Conservation (phyloP, 768 basidiomycete species). For the Cystoderma amianthinum region DNA sequence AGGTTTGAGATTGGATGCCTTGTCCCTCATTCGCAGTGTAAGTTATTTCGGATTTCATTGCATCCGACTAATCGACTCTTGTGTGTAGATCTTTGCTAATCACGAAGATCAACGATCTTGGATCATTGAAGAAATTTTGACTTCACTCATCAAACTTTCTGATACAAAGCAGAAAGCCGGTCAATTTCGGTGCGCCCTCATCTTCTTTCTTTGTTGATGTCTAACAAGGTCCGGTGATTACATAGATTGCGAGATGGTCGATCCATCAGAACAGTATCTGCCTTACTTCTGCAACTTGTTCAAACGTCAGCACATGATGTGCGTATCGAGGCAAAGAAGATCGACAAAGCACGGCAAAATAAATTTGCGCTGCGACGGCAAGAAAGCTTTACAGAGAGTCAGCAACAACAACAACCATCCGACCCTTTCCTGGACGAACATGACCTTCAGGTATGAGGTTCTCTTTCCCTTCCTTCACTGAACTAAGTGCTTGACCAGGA, state of each 20-base stretch:
- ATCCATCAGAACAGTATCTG: conserved; percentile 90
- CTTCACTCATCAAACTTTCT: conserved; percentile 83
- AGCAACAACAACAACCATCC: conserved; percentile 17
- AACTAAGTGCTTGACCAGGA: too few species aligned
- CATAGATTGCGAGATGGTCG: conserved; percentile 83
- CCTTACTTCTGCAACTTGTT: conserved; percentile 89
- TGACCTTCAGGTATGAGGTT: conserved; percentile 48
- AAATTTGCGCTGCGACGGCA: conserved; percentile 54
- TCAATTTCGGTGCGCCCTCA: conserved; percentile 79
- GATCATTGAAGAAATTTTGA: conserved; percentile 97
- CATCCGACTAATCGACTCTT: neutral
- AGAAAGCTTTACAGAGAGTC: conserved; percentile 50
- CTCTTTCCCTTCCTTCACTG: neutral
- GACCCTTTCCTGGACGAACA: conserved; percentile 61
- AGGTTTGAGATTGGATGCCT: conserved; percentile 71
- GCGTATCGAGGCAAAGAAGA: conserved; percentile 55
- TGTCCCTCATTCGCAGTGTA: conserved; percentile 82
- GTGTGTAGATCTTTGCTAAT: conserved; percentile 76
- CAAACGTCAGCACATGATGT: conserved; percentile 92
- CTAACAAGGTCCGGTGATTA: too few species aligned
- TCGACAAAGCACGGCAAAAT: conserved; percentile 58
- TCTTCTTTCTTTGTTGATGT: too few species aligned
- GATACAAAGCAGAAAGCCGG: conserved; percentile 88
- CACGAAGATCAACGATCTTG: conserved; percentile 88
- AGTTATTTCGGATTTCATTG: conserved; percentile 18